phyloP scores from a whole-genome alignment of 139 green algal species.

The Spirogloea muscicola region DNA sequence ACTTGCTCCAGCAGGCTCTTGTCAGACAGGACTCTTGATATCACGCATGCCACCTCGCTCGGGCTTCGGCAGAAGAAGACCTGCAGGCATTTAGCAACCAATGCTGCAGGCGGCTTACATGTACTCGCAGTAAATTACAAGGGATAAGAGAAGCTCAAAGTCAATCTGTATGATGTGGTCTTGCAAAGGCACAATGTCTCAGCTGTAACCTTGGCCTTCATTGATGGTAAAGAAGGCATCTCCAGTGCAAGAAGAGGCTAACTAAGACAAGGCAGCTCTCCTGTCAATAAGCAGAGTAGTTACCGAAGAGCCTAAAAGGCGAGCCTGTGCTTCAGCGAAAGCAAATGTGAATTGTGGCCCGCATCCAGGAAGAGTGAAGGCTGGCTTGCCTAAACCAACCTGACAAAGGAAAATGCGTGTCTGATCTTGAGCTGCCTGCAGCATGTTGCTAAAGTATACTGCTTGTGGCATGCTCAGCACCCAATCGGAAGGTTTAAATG shows the following conservation, averaged over 20 bases:
- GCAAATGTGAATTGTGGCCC: conserved; percentile 42
- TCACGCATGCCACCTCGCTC: not conserved
- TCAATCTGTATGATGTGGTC: too few relatives aligned
- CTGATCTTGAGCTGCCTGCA: not conserved
- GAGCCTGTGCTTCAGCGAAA: conserved; percentile 46
- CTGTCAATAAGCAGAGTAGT: not conserved
- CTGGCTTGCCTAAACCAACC: conserved; percentile 49
- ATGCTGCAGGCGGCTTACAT: too few relatives aligned
- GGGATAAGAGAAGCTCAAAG: too few relatives aligned
- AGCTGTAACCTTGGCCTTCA: too few relatives aligned
- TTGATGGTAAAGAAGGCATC: too few relatives aligned
- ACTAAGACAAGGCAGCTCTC: not conserved
- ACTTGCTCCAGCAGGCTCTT: not conserved
- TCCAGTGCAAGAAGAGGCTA: too few relatives aligned
- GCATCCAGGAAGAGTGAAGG: conserved; percentile 37
- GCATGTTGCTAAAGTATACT: not conserved
- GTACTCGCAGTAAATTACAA: too few relatives aligned
- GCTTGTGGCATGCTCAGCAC: too few relatives aligned
- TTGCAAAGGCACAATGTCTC: too few relatives aligned
- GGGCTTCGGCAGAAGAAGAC: conserved; percentile 10
- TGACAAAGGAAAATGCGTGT: not conserved
- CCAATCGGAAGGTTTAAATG: too few relatives aligned
- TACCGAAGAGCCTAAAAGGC: conserved; percentile 44
- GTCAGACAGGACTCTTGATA: conserved; percentile 10
- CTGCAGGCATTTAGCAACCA: too few relatives aligned